phyloP scores from a whole-genome alignment of 257 asterid genomes.

The Nicotiana obtusifolia region DNA sequence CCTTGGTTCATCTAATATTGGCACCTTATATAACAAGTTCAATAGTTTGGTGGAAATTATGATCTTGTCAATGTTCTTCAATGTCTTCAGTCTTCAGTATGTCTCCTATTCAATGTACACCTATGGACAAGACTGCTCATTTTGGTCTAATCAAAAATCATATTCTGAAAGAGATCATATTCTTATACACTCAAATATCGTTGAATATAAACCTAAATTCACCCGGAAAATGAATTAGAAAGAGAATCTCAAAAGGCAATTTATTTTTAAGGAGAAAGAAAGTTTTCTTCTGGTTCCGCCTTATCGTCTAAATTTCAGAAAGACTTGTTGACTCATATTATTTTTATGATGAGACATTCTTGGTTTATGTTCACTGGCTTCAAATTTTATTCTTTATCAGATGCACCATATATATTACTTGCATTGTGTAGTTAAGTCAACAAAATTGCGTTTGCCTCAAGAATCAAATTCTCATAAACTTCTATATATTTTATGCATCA shows the following conservation, averaged over 20 bases:
- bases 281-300: background rate
- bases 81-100: background rate
- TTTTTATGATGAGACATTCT: background rate
- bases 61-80: background rate
- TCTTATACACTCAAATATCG: background rate
- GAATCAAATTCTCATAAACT: constrained; percentile 1
- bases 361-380: background rate
- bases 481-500: background rate
- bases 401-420: background rate
- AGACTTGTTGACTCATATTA: background rate
- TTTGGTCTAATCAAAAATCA: background rate
- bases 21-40: background rate
- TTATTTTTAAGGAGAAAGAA: background rate
- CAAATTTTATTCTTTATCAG: background rate
- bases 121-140: background rate
- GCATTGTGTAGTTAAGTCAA: background rate
- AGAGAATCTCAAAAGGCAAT: background rate
- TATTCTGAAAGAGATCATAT: background rate
- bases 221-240: background rate
- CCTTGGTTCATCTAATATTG: background rate
- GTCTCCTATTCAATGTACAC: background rate
- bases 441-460: background rate
- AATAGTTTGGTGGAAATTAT: background rate
- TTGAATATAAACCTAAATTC: background rate
- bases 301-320: background rate